phyloP scores from a whole-genome alignment of 805 yeast species.

The Monosporozyma servazzii region DNA sequence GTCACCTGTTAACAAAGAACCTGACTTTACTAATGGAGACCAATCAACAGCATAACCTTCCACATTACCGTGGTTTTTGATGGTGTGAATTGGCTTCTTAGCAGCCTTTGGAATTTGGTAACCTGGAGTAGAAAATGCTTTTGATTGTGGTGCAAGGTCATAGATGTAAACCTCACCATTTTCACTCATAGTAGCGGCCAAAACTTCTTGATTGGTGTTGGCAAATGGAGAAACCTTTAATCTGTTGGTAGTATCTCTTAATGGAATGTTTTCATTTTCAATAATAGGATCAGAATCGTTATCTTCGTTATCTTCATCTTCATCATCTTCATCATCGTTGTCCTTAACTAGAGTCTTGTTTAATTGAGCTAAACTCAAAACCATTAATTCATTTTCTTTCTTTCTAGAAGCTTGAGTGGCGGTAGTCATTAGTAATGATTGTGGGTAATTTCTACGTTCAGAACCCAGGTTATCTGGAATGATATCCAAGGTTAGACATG shows the following conservation, averaged over 20 bases:
- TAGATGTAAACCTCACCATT: conserved; percentile 81
- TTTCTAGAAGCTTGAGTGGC: conserved; percentile 88
- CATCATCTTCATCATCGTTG: conserved; percentile 64
- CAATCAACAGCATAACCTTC: conserved; percentile 97
- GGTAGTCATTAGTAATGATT: conserved; percentile 72
- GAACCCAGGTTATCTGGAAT: conserved; percentile 79
- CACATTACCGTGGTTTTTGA: conserved; percentile 81
- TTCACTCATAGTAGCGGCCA: conserved; percentile 83
- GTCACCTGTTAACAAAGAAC: conserved; percentile 83
- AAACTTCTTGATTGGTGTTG: conserved; percentile 52
- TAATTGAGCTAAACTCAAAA: conserved; percentile 74
- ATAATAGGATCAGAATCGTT: conserved; percentile 73
- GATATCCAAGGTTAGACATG: conserved; percentile 84
- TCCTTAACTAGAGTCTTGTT: conserved; percentile 81
- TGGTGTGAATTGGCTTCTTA: conserved; percentile 74
- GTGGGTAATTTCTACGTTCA: conserved; percentile 87
- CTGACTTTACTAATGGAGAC: conserved; percentile 78
- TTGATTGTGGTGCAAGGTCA: conserved; percentile 70
- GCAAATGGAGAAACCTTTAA: conserved; percentile 77
- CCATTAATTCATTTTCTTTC: conserved; percentile 80
- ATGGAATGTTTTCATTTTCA: conserved; percentile 73
- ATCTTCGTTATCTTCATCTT: conserved; percentile 64
- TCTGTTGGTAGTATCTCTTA: conserved; percentile 81
- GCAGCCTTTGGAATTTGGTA: conserved; percentile 64
- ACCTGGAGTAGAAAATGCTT: conserved; percentile 85